phyloP scores from a whole-genome alignment of 139 green algal species.

The Chlorella sp. region DNA sequence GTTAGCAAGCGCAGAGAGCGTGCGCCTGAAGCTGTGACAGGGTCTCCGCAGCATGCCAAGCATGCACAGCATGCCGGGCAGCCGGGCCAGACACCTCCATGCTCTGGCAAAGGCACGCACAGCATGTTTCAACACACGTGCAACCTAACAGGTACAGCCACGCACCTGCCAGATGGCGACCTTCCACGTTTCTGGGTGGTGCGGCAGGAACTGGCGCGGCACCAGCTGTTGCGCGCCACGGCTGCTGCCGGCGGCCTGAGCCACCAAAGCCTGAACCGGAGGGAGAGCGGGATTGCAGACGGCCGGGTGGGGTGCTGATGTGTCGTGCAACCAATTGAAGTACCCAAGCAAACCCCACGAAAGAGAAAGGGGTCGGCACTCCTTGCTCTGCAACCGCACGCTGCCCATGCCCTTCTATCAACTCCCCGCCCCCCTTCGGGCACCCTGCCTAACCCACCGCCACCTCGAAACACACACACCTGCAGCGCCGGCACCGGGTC shows the following conservation, averaged over 20 bases:
- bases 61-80: no score
- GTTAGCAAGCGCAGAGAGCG: no score
- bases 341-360: no score
- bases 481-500: constrained; percentile 42
- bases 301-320: background rate
- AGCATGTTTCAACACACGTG: no score
- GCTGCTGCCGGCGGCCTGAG: background rate
- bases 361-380: no score
- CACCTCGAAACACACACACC: background rate
- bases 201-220: constrained; percentile 45
- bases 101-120: no score
- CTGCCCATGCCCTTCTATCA: background rate
- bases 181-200: constrained; percentile 77
- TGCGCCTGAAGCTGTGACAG: no score
- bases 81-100: no score
- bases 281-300: background rate
- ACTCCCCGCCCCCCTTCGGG: no score
- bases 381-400: background rate
- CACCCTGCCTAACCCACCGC: no score
- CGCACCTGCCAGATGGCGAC: constrained; percentile 74
- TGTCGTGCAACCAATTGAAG: background rate
- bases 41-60: no score
- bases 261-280: background rate
- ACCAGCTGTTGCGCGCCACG: background rate
- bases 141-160: no score